Evolutionary conservation across 345 rosid genomes (phyloP).

Genomic region (Salix suchowensis): DNA sequence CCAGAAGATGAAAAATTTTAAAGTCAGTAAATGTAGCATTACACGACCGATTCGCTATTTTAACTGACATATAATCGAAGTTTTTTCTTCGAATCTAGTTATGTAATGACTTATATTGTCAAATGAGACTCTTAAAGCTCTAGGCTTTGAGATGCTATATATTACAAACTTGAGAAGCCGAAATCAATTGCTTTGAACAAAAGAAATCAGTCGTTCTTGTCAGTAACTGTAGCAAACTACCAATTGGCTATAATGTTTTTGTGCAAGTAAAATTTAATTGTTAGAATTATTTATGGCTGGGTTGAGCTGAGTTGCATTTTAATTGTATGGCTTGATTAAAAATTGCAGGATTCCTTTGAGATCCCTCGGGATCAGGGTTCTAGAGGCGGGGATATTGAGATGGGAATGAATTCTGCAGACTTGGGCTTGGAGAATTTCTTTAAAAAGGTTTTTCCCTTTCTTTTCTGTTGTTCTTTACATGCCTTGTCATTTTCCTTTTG

Average conservation of each 20-base stretch:
- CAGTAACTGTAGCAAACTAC: background rate
- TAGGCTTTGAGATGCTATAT: background rate
- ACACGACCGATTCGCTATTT: background rate
- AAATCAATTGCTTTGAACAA: background rate
- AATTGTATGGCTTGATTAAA: slow-evolving; percentile 8
- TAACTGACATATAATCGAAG: background rate
- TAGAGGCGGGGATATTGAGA: slow-evolving; percentile 70
- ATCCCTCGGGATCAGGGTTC: slow-evolving; percentile 59
- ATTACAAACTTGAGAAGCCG: background rate
- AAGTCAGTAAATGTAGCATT: background rate
- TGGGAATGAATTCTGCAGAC: slow-evolving; percentile 70
- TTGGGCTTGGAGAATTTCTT: slow-evolving; percentile 77
- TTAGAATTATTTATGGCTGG: background rate
- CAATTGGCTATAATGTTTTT: background rate
- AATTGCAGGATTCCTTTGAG: slow-evolving; percentile 73
- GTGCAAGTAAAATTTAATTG: background rate
- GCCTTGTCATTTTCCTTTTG: slow-evolving; percentile 1
- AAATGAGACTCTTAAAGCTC: background rate
- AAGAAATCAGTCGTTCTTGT: background rate
- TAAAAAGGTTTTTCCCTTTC: slow-evolving; percentile 48
- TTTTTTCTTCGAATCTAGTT: background rate
- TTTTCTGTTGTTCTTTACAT: slow-evolving; percentile 1
- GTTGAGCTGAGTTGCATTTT: background rate
- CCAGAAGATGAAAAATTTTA: background rate
- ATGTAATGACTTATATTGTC: background rate